These are phyloP conservation scores for Candida easanensis DNA, from an alignment of 805 yeast genomes.

Conservation along the genomic window DNA sequence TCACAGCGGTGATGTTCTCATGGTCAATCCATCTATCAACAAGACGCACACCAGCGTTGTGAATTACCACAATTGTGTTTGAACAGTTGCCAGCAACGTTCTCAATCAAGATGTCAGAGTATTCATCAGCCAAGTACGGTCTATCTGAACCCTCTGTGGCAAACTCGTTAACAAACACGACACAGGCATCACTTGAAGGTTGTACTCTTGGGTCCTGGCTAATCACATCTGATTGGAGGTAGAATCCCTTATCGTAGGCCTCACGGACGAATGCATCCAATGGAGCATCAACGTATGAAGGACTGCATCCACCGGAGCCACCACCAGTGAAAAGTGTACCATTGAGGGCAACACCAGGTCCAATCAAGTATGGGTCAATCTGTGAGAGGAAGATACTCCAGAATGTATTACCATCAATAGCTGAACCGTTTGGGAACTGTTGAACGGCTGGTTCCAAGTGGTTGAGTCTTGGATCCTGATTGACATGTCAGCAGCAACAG, in stretches of 20 bases:
- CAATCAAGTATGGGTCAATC: conserved; percentile 1
- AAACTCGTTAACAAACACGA: conserved; percentile 8
- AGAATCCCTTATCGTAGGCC: conserved; percentile 6
- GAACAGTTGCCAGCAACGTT: conserved; percentile 9
- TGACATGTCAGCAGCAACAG: conserved; percentile 3
- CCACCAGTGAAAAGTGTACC: conserved; percentile 9
- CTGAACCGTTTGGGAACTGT: conserved; percentile 5
- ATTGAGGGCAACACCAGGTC: conserved; percentile 8
- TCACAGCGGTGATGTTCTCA: conserved; percentile 10
- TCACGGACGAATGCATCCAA: conserved; percentile 5
- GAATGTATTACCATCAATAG: background rate
- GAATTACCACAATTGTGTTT: conserved; percentile 10
- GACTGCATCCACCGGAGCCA: conserved; percentile 5
- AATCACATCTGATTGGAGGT: conserved; percentile 1
- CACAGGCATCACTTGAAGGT: conserved; percentile 3
- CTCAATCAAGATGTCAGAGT: conserved; percentile 8
- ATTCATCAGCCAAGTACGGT: conserved; percentile 8
- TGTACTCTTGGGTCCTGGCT: conserved; percentile 7
- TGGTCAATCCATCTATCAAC: conserved; percentile 9
- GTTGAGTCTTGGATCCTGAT: background rate
- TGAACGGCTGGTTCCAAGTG: background rate
- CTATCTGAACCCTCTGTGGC: conserved; percentile 10
- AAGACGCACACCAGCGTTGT: conserved; percentile 10
- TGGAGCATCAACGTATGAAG: conserved; percentile 3
- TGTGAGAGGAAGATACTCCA: conserved; percentile 1